Base-by-base conservation (phyloP, 1,284 basidiomycete species). In the Boletus sp. region DNA sequence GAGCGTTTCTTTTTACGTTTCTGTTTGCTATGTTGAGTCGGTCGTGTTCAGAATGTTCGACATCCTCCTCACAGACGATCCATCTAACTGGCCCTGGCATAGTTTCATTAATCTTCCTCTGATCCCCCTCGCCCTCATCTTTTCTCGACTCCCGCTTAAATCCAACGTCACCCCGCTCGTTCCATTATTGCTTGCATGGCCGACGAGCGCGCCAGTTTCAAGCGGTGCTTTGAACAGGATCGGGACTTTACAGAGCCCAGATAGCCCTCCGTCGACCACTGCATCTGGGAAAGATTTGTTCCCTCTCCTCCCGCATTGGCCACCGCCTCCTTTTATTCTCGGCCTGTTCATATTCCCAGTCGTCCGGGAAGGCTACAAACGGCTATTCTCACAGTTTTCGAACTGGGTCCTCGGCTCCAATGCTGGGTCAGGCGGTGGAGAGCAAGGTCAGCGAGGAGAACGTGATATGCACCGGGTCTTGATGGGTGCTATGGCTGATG, bases 61-160 rank as follows among this genome's bases (percentile, higher is more conserved):
- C 53, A 66, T 85, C 27, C 75, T 91, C 25, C 74, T 92, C 17
- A 83, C 85, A 0, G 82, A 88, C 58, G 85, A 91, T 68, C 83
- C 83, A 4, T 76, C 77, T 48, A 84, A 86, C 50, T 90, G 91
- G 88, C 85, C 88, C 1, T 85, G 85, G 82, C 82, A 85, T 49
- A 86, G 88, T 35, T 89, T 82, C 74, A 71, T 91, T 70, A 87
- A 91, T 69, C 84, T 93, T 19, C 90, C 85, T 8, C 68, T 86
- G 40, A 81, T 88, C 55, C 85, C 87, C 0, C 67, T 87, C 55
- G 78, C 78, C 30, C 81, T 88, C 65, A 72, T 88, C 56, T 71
- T 81, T n/a, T 80, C 89, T 46, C 81, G 86, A 52, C 78, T 86
- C 7, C 79, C 84, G 19, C 64, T 76, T 74, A 82, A 67, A 75